Percentiles rank a stretch among this genome's conserved stretches.
Conservation (phyloP, 176 grass and related monocot genomes). For the Calamus simplicifolius region DNA sequence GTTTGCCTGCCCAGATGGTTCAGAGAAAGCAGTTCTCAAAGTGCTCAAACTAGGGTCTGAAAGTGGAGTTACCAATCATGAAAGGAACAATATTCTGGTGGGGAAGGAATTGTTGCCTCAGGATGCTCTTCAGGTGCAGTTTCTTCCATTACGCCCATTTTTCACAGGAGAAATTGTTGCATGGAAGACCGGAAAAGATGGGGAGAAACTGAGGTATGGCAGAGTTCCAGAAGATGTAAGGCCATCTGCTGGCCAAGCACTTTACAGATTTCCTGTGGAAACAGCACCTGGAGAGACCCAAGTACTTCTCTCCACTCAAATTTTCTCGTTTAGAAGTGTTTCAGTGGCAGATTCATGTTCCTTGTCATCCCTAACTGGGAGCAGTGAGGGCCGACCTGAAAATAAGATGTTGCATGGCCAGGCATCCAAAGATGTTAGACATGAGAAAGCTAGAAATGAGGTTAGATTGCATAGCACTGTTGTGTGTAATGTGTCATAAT, state of each 20-base stretch:
- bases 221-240: slow-evolving; percentile 91
- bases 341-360: slow-evolving; percentile 53
- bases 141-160: slow-evolving; percentile 91
- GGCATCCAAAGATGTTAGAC: slow-evolving; percentile 33
- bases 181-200: slow-evolving; percentile 88
- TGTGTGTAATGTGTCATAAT: too few relatives aligned
- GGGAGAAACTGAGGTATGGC: slow-evolving; percentile 81
- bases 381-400: slow-evolving; percentile 21
- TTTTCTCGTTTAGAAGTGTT: slow-evolving; percentile 89
- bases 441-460: slow-evolving; percentile 24
- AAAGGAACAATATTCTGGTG: slow-evolving; percentile 49
- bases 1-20: slow-evolving; percentile 74
- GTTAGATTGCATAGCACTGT: slow-evolving; percentile 29
- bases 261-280: slow-evolving; percentile 82
- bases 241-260: slow-evolving; percentile 74
- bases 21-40: slow-evolving; percentile 67
- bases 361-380: slow-evolving; percentile 32
- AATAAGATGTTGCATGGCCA: slow-evolving; percentile 24
- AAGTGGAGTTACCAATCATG: slow-evolving; percentile 37
- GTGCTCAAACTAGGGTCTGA: slow-evolving; percentile 57
- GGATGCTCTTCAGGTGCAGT: slow-evolving; percentile 90
- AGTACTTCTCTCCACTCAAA: slow-evolving; percentile 75
- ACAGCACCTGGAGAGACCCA: slow-evolving; percentile 47
- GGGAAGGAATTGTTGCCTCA: slow-evolving; percentile 71
- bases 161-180: slow-evolving; percentile 83